Evolutionary conservation across 225 moss, liverwort and hornwort genomes (phyloP), one percentile per base, ranked within the genome.

Genomic region (Bryum argenteum): DNA sequence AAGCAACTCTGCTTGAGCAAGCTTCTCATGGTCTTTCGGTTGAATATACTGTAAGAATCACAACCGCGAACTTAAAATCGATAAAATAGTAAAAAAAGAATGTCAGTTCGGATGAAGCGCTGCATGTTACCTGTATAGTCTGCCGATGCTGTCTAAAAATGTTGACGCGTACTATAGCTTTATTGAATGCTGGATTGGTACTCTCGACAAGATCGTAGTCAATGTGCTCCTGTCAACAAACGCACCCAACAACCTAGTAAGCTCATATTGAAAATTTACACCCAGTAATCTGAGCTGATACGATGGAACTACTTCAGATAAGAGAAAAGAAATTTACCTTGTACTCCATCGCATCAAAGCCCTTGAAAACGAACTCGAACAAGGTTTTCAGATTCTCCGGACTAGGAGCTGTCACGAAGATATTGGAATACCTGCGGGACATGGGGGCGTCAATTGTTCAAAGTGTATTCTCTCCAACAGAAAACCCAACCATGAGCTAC

Each of bases 331-430:
- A 33, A 33, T 3, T 33, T 77, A 90, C 92, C 92, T 97, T 97
- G 75, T 93, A 97, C 8, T 89, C 94, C 86, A 98, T 77, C 0
- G 94, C 89, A 82, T 98, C 97, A 85, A 94, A 89, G 62, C 94
- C 92, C 79, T 98, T 98, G 59, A 91, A 94, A 41, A 98, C 73
- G 42, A 98, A 98, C 79, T 94, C 97, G 66, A 98, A 98, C 58
- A 98, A 78, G 6, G 97, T 98, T 65, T 98, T 98, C 88, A 94
- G 65, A 80, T 98, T 98, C 76, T 98, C 97, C 21, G 97, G 97
- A 66, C 97, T 98, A 58, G 94, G 97, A 17, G 94, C 87, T 51
- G 94, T 97, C 19, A 97, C 94, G 74, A 92, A 97, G 52, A 97
- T 92, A 69, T 97, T 97, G 10, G 97, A 92, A 80, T 97, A 97